Base-by-base conservation (phyloP, 2,329 filamentous ascomycete species). In the Aspergillus ochraceus region DNA sequence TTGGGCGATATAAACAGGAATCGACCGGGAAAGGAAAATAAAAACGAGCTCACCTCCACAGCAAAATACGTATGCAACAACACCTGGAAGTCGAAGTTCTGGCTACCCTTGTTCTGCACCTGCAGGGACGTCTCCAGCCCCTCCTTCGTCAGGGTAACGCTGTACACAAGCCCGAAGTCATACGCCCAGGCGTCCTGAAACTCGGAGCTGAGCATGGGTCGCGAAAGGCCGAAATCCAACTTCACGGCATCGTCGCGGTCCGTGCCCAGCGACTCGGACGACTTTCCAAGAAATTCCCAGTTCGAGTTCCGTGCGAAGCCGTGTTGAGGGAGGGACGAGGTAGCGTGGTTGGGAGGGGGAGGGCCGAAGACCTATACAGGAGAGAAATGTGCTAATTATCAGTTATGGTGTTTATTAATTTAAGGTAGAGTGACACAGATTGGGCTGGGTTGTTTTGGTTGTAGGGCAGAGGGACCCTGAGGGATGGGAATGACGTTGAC, bases 171-270 rank as follows among this genome's bases (percentile, higher is more conserved):
- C 4, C 90, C 90, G 75, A 99, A 99, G 64, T 90, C 87, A 72
- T 89, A 90, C 2, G 90, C 89, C 95, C 95, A 99, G 24, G 88
- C 84, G 68, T 85, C 84, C 72, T 85, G 86, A 66, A 85, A 84
- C 49, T 88, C 84, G 0, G 88, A 86, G 66, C 84, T 85, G 59
- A 98, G 81, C 71, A 88, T 89, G 54, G 85, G 83, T 29, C 87
- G 85, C 54, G 90, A 91, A 39, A 99, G 87, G 29, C 94, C 95
- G 76, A 99, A 98, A 80, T 99, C 95, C 61, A 99, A 88, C 83
- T 96, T 97, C 66, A 98, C 88, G 52, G 88, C 88, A 70, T 87
- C 81, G 71, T 90, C 84, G 63, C 80, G 72, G 56, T 63, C 64
- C 67, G 78, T 80, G 55, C 79, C 79, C 49, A 76, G 46, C 70